Evolutionary conservation across 371 early-diverging fungal genomes (phyloP), one percentile per base, ranked within the genome.

Genomic region (Gilbertella persicaria): DNA sequence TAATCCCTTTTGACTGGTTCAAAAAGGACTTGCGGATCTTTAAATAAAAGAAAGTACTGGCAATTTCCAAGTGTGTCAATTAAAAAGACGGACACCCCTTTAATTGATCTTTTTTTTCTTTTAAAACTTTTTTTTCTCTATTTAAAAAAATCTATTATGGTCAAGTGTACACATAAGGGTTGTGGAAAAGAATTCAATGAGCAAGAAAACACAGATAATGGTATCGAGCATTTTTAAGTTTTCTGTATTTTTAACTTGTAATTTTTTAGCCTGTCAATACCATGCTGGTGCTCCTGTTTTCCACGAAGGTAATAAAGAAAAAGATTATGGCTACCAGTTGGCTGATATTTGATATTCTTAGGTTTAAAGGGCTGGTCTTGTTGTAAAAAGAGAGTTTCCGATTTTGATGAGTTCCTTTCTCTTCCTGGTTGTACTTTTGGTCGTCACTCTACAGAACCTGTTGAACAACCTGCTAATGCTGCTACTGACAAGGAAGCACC

Each of bases 301-400:
- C 73, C 95, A 93, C 60, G 95, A 94, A 66, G 95, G 76, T 76
- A 62, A 40, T n/a, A n/a, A n/a, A n/a, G n/a, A n/a, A n/a, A n/a
- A n/a, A n/a, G n/a, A n/a, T n/a, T n/a, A n/a, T n/a, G 19, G 14
- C 16, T 5, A 25, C 37, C 4, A 13, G 6, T n/a, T 13, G 6
- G n/a, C 7, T 10, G n/a, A 37, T 37, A 10, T 16, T 23, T 24
- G n/a, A 41, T 4, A 29, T 50, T 28, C 9, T 6, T 55, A 76
- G 77, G 94, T 52, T 73, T 88, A 45, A 91, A 95, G 82, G 92
- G 95, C 40, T 97, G 96, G 95, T 84, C 86, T 41, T 97, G 98
- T 78, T 97, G 98, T 78, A 74, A 84, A n/a, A 94, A 94, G 55
- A 81, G 91, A 36, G 96, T 93, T 45, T 71, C 73, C 30, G 88